Conservation (phyloP, 805 yeast species). For the Torulaspora microellipsoides region DNA sequence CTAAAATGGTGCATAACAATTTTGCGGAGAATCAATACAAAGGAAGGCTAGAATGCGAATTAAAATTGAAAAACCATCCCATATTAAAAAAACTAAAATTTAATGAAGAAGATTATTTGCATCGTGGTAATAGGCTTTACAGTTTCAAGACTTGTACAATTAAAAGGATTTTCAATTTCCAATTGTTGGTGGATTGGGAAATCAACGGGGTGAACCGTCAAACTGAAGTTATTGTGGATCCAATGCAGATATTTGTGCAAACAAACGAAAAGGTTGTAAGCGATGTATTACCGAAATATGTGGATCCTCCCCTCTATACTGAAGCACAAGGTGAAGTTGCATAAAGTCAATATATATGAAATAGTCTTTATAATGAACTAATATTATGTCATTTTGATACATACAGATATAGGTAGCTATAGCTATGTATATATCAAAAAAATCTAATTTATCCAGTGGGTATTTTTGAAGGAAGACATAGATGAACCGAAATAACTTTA, state of each 20-base stretch:
- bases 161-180: conserved; percentile 26
- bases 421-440: conserved; percentile 3
- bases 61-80: conserved; percentile 22
- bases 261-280: conserved; percentile 3
- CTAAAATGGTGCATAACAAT: neutral
- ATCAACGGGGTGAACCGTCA: conserved; percentile 19
- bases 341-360: too few species aligned
- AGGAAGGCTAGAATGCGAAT: conserved; percentile 20
- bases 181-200: conserved; percentile 28
- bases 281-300: conserved; percentile 26
- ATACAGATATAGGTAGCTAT: neutral
- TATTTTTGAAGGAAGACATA: neutral
- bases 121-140: conserved; percentile 32
- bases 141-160: conserved; percentile 32
- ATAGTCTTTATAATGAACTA: neutral
- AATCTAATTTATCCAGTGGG: conserved; percentile 4
- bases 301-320: conserved; percentile 27
- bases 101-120: conserved; percentile 32
- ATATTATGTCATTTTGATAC: neutral
- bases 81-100: conserved; percentile 21
- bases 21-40: conserved; percentile 3
- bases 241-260: conserved; percentile 24
- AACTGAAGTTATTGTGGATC: conserved; percentile 24
- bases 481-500: too few species aligned
- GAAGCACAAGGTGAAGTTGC: conserved; percentile 8